Evolutionary conservation across 129 eudicot species (phyloP).

Genomic region (Centrapalus pauciflorus): DNA sequence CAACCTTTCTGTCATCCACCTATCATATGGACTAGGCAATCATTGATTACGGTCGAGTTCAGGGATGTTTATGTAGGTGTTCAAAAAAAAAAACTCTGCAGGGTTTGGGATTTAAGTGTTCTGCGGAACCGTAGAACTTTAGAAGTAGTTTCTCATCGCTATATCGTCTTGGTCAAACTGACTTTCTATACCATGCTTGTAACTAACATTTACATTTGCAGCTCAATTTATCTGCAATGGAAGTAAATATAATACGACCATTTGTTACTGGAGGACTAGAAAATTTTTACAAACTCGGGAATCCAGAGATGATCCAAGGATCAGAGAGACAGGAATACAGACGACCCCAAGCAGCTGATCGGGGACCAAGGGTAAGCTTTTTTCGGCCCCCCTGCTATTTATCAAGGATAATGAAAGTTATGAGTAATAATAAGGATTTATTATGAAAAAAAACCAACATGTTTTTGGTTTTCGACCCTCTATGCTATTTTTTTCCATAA

Average conservation of each 20-base stretch:
- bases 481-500: too few species aligned
- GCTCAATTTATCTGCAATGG: constrained; percentile 96
- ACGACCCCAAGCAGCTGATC: constrained; percentile 58
- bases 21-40: neutral
- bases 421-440: neutral
- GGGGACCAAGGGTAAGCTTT: constrained; percentile 80
- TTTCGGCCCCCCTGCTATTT: neutral
- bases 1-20: neutral
- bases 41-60: neutral
- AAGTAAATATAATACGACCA: constrained; percentile 89
- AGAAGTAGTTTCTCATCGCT: neutral
- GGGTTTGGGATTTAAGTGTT: neutral
- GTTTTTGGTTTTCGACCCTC: too few species aligned
- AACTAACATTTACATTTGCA: constrained; percentile 28
- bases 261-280: constrained; percentile 73
- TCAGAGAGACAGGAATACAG: constrained; percentile 49
- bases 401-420: neutral
- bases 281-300: constrained; percentile 73
- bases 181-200: neutral
- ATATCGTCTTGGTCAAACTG: neutral
- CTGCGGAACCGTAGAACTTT: neutral
- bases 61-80: neutral
- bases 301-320: constrained; percentile 80
- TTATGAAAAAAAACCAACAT: too few species aligned
- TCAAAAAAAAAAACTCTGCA: too few species aligned